Conservation (phyloP, 1,284 basidiomycete genomes). For the Apiotrichum domesticum region DNA sequence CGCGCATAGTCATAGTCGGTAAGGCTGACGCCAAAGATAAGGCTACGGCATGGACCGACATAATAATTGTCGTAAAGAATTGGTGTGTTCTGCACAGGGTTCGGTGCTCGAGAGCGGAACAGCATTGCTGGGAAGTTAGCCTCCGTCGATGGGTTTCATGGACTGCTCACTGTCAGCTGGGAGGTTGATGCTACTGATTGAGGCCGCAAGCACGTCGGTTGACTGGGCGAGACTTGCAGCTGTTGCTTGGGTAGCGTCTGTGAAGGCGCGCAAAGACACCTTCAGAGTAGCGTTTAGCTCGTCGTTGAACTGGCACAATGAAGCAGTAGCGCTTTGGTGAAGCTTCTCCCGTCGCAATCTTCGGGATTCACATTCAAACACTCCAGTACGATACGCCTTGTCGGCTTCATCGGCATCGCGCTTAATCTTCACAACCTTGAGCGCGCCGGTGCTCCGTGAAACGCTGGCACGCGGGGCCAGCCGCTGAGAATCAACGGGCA, state of each 20-base stretch:
- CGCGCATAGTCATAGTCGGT: conserved; percentile 87
- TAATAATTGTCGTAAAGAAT: conserved; percentile 45
- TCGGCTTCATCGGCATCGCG: conserved; percentile 93
- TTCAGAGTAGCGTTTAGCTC: conserved; percentile 66
- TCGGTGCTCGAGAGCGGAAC: conserved; percentile 12
- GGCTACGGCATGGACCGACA: conserved; percentile 67
- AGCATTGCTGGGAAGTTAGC: conserved; percentile 3
- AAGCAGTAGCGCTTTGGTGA: conserved; percentile 75
- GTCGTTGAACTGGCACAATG: conserved; percentile 68
- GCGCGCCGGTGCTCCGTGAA: conserved; percentile 44
- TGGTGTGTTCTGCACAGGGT: conserved; percentile 9
- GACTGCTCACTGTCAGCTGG: conserved; percentile 54
- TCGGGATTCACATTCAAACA: conserved; percentile 91
- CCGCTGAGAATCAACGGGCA: not conserved
- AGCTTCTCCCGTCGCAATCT: conserved; percentile 74
- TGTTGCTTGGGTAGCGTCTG: conserved; percentile 59
- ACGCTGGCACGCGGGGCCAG: not conserved
- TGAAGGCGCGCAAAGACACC: conserved; percentile 61
- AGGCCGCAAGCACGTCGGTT: conserved; percentile 43
- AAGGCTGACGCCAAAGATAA: conserved; percentile 88
- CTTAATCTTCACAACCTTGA: conserved; percentile 71
- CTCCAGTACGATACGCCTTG: conserved; percentile 82
- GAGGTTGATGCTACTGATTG: conserved; percentile 62
- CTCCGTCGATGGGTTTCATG: conserved; percentile 35
- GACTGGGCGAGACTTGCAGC: conserved; percentile 54